These are phyloP conservation scores for Aspergillus cavernicola DNA, from an alignment of 495 filamentous ascomycete genomes.

Conservation along the genomic window DNA sequence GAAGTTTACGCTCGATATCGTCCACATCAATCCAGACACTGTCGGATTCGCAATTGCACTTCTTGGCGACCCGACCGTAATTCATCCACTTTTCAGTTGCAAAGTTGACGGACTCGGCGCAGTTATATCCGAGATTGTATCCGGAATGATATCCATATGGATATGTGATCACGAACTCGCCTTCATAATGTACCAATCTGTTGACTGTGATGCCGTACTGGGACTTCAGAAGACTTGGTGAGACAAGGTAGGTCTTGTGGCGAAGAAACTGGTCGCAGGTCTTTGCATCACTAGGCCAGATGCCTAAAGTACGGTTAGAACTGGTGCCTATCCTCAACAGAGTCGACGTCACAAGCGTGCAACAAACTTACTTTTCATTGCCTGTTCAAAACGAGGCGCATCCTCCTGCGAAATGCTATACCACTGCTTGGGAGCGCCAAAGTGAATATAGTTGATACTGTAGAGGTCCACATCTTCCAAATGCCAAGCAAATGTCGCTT, in stretches of 20 bases:
- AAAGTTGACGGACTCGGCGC: conserved; percentile 98
- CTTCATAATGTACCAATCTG: conserved; percentile 89
- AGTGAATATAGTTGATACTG: conserved; percentile 99
- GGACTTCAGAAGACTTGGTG: conserved; percentile 77
- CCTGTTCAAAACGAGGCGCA: conserved; percentile 87
- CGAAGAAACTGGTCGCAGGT: conserved; percentile 94
- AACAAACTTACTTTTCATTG: conserved; percentile 70
- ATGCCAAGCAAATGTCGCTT: conserved; percentile 98
- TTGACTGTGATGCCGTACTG: conserved; percentile 94
- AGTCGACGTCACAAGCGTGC: not conserved
- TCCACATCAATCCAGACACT: conserved; percentile 97
- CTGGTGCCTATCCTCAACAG: not conserved
- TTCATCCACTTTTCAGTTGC: conserved; percentile 90
- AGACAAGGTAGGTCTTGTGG: conserved; percentile 98
- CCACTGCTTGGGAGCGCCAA: conserved; percentile 98
- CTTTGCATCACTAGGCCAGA: conserved; percentile 96
- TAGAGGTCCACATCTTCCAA: conserved; percentile 97
- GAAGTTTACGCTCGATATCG: conserved; percentile 89
- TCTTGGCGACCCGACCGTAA: conserved; percentile 95
- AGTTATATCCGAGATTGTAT: conserved; percentile 98
- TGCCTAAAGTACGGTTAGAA: conserved; percentile 33
- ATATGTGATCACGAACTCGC: conserved; percentile 98
- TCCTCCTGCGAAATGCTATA: conserved; percentile 98
- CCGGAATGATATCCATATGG: conserved; percentile 98
- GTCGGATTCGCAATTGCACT: conserved; percentile 92